Base-by-base conservation (phyloP, 805 yeast genomes). In the Yarrowia divulgata region DNA sequence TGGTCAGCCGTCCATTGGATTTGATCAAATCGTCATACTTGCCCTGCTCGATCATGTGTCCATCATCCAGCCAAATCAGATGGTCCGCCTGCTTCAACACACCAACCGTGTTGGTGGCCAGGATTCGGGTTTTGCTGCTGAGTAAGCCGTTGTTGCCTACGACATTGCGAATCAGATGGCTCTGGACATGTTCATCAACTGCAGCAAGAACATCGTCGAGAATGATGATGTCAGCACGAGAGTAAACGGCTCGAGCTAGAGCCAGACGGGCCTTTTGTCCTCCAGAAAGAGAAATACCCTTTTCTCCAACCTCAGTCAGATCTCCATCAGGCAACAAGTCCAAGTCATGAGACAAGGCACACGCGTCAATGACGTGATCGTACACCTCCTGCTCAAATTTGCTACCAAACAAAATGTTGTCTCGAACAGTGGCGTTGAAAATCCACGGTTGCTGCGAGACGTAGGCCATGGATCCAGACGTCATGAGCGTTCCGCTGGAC, bases 221-320 rank as follows among this genome's bases (percentile, higher is more conserved):
- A 58, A 91, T 77, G 14, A 90, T 80, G 48, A 90, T 85, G 71
- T 90, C 92, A 18, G 84, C 82, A 42, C 85, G 82, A 23, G 86
- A 84, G 73, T 91, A 91, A 0, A 89, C 91, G 1, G 95, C 90
- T 74, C 97, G 84, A 0, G 97, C 97, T 62, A 91, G 81, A 73
- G 87, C 88, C 71, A 91, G 87, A 75, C 97, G 85, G 0, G 97
- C 95, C 80, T 91, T 91, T 76, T 91, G 97, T 60, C 97, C 97
- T 68, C 97, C 97, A 14, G 95, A 90, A 55, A 91, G 79, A 0
- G 95, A 91, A 69, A 92, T 89, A 73, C 97, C 97, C 72, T 93
- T 84, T 76, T 91, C 97, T 70, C 97, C 97, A 72, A 91, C 90
- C 77, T 92, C 97, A 0, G 94, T 90, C 71, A 76, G 75, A 74